Conservation (phyloP, 1,284 basidiomycete species). For the Ustilago nuda region DNA sequence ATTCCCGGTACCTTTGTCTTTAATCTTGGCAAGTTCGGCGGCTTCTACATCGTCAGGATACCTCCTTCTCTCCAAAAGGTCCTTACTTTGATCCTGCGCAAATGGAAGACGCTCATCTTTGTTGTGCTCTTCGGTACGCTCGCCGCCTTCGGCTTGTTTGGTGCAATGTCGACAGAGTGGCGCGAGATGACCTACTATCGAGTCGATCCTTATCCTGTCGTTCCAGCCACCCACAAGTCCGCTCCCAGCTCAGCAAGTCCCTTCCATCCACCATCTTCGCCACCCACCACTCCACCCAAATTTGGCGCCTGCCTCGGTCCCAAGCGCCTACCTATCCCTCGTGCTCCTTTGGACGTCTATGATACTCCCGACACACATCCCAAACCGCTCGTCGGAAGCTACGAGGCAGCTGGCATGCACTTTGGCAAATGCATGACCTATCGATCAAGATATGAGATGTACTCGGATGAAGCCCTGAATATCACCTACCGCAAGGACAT, state of each 20-base stretch:
- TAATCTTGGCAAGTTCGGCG: slow-evolving; percentile 61
- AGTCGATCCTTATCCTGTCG: slow-evolving; percentile 64
- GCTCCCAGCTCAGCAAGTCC: slow-evolving; percentile 29
- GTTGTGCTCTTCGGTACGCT: slow-evolving; percentile 57
- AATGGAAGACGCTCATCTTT: slow-evolving; percentile 67
- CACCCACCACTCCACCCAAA: slow-evolving; percentile 58
- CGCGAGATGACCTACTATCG: slow-evolving; percentile 68
- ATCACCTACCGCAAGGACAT: slow-evolving; percentile 66
- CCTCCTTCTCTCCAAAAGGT: slow-evolving; percentile 51
- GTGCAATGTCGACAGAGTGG: slow-evolving; percentile 68
- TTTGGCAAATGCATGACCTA: slow-evolving; percentile 67
- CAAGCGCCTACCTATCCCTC: slow-evolving; percentile 54
- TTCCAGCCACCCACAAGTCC: slow-evolving; percentile 42
- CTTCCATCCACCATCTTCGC: slow-evolving; percentile 44
- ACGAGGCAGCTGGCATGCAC: slow-evolving; percentile 63
- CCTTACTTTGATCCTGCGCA: slow-evolving; percentile 52
- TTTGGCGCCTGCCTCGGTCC: slow-evolving; percentile 63
- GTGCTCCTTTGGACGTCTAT: slow-evolving; percentile 57
- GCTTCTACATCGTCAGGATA: slow-evolving; percentile 60
- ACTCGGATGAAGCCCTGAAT: slow-evolving; percentile 68
- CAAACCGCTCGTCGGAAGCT: slow-evolving; percentile 64
- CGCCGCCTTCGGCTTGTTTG: slow-evolving; percentile 61
- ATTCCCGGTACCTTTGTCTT: slow-evolving; percentile 59
- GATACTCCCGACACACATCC: slow-evolving; percentile 67
- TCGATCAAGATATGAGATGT: slow-evolving; percentile 65